Percentiles rank a stretch among this genome's conserved stretches.
These are phyloP conservation scores for Phytophthora pisi DNA, from an alignment of 352 stramenopile genomes.

Conservation along the genomic window DNA sequence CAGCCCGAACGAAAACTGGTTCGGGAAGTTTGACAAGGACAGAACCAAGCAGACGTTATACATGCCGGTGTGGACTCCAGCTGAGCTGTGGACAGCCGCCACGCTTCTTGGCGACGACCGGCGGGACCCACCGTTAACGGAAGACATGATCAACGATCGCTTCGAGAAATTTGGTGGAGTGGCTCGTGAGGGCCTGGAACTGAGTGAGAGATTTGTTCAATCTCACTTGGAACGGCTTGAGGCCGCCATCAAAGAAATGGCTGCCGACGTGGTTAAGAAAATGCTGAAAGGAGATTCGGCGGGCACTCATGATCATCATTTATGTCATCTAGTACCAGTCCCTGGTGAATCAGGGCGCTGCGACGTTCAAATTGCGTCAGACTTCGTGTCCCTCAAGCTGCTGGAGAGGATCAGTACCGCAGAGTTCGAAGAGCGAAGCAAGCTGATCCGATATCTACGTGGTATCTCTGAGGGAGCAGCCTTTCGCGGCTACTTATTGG, in stretches of 20 bases:
- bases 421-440: neutral
- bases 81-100: constrained; percentile 3
- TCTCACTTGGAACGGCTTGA: neutral
- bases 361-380: constrained; percentile 2
- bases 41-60: neutral
- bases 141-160: constrained; percentile 1
- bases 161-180: constrained; percentile 7
- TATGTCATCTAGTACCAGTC: constrained; percentile 1
- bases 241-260: neutral
- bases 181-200: constrained; percentile 5
- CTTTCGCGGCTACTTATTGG: constrained; percentile 4
- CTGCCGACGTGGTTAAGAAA: neutral
- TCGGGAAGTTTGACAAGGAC: neutral
- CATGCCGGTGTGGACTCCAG: constrained; percentile 10
- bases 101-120: neutral
- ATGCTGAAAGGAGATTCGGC: neutral
- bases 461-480: neutral
- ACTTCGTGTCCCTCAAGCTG: neutral
- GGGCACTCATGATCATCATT: neutral
- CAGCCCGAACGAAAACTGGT: constrained; percentile 5
- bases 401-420: neutral
- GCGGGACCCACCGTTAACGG: neutral
- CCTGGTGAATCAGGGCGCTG: neutral
- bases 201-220: neutral
- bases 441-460: neutral